Evolutionary conservation across 495 filamentous ascomycete genomes (phyloP).

Genomic region (Penicillium samsonianum): DNA sequence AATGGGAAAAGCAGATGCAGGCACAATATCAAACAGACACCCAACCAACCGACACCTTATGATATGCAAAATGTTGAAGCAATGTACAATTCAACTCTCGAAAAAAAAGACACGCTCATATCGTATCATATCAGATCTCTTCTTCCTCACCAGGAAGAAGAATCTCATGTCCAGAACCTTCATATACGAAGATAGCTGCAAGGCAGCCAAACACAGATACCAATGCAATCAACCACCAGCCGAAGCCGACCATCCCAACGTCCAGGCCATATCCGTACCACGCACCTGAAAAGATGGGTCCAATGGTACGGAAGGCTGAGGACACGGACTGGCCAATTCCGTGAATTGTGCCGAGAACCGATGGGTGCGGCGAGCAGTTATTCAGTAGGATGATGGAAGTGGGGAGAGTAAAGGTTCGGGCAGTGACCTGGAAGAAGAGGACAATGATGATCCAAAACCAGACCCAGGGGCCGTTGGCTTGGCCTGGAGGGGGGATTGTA

Average conservation of each 20-base stretch:
- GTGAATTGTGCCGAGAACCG: conserved; percentile 79
- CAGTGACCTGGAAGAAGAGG: conserved; percentile 71
- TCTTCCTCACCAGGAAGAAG: conserved; percentile 67
- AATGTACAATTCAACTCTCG: conserved; percentile 25
- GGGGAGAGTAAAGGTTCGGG: conserved; percentile 80
- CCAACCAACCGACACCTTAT: conserved; percentile 24
- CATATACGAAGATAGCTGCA: conserved; percentile 66
- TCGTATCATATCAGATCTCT: conserved; percentile 35
- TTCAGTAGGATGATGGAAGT: conserved; percentile 78
- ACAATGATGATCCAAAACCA: conserved; percentile 71
- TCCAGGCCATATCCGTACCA: conserved; percentile 71
- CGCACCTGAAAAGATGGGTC: conserved; percentile 69
- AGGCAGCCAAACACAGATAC: conserved; percentile 62
- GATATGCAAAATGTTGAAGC: conserved; percentile 32
- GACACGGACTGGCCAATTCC: conserved; percentile 76
- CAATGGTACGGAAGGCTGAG: conserved; percentile 69
- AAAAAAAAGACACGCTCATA: conserved; percentile 8
- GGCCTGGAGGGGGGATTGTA: conserved; percentile 55
- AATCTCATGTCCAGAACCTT: conserved; percentile 74
- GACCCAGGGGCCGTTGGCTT: conserved; percentile 63
- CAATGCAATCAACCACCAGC: conserved; percentile 71
- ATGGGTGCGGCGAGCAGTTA: conserved; percentile 80
- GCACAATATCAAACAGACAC: conserved; percentile 2
- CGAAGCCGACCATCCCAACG: conserved; percentile 70
- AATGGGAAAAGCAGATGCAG: background rate